These are phyloP conservation scores for Oryza meridionalis DNA, from an alignment of 176 grass and related monocot species.

Conservation along the genomic window DNA sequence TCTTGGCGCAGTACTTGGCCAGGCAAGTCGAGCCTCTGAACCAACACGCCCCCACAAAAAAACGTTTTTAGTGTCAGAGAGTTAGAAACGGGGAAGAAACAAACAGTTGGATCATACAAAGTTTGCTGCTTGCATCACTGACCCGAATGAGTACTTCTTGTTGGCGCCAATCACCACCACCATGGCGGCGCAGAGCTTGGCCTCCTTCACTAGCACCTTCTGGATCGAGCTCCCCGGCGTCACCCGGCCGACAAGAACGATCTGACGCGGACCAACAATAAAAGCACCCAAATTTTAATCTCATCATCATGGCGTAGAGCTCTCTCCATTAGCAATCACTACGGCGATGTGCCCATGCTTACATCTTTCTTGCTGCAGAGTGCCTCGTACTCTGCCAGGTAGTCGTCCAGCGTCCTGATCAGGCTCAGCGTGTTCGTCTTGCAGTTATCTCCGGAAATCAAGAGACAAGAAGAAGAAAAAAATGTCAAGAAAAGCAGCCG, in stretches of 20 bases:
- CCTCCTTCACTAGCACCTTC: conserved; percentile 83
- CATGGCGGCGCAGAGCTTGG: conserved; percentile 80
- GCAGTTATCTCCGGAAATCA: conserved; percentile 52
- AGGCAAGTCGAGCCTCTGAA: conserved; percentile 69
- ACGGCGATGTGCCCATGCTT: conserved; percentile 8
- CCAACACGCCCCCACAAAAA: not conserved
- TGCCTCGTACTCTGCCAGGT: conserved; percentile 67
- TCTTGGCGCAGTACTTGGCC: conserved; percentile 91
- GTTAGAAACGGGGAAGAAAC: conserved; percentile 25
- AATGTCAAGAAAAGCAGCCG: not conserved
- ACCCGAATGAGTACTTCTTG: conserved; percentile 84
- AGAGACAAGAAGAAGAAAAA: not conserved
- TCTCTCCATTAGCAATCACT: conserved; percentile 7
- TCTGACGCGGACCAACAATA: conserved; percentile 45
- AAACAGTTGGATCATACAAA: conserved; percentile 56
- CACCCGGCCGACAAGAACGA: conserved; percentile 82
- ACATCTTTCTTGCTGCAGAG: conserved; percentile 79
- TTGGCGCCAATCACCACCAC: conserved; percentile 78
- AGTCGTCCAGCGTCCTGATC: conserved; percentile 81
- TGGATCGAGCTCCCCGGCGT: conserved; percentile 81
- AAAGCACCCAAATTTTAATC: conserved; percentile 19
- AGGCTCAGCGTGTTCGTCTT: conserved; percentile 74
- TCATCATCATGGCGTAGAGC: not conserved
- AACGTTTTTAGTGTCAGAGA: conserved; percentile 10
- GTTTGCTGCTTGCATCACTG: conserved; percentile 36